Conservation (phyloP, 495 filamentous ascomycete genomes). For the Tuber aestivum region DNA sequence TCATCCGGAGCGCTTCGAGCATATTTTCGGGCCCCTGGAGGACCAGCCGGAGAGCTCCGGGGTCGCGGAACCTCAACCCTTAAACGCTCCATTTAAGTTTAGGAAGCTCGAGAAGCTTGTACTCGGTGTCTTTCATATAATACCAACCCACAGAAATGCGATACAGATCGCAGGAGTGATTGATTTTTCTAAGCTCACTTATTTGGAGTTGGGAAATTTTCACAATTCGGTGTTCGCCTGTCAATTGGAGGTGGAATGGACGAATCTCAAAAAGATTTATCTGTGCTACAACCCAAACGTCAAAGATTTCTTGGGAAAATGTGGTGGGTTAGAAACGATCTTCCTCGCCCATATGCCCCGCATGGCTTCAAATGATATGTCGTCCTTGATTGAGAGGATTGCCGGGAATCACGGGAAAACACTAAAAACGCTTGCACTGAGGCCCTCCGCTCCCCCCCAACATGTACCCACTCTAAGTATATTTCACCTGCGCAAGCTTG, state of each 20-base stretch:
- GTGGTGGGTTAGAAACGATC: background rate
- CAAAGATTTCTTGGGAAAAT: background rate
- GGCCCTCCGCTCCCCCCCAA: background rate
- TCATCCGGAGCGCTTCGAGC: background rate
- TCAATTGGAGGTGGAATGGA: background rate
- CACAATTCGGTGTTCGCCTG: background rate
- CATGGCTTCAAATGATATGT: background rate
- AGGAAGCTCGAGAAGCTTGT: conserved; percentile 1
- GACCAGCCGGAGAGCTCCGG: background rate
- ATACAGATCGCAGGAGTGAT: background rate
- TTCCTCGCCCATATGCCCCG: background rate
- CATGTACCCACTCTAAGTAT: background rate
- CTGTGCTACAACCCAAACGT: background rate
- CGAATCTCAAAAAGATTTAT: background rate
- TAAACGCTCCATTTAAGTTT: background rate
- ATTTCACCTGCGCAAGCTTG: conserved; percentile 3
- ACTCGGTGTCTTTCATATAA: background rate
- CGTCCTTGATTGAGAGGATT: background rate
- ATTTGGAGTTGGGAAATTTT: background rate
- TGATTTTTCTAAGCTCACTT: conserved; percentile 1
- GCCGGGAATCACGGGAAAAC: background rate
- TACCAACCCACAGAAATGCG: background rate
- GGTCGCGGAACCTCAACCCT: background rate
- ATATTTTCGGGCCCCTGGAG: background rate
- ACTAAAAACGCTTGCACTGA: background rate